phyloP scores from a whole-genome alignment of 768 basidiomycete genomes.

The Zangia roseola region DNA sequence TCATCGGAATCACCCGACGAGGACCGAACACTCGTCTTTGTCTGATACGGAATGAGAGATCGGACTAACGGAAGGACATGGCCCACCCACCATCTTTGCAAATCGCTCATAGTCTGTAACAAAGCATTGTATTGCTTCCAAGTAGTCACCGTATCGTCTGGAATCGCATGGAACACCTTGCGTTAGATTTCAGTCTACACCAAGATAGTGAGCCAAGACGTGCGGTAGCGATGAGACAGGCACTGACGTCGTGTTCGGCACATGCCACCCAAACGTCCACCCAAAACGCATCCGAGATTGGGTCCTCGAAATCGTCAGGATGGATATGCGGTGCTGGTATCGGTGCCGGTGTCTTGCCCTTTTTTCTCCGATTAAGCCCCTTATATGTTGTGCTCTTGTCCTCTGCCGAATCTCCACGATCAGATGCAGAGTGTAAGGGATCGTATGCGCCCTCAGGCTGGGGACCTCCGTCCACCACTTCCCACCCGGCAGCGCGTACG shows the following conservation, averaged over 20 bases:
- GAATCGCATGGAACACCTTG: constrained; percentile 91
- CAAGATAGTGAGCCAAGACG: background rate
- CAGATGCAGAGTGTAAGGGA: constrained; percentile 46
- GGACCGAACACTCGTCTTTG: constrained; percentile 42
- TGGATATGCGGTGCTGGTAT: constrained; percentile 71
- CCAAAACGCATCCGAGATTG: constrained; percentile 86
- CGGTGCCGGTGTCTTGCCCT: constrained; percentile 57
- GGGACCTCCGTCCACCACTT: constrained; percentile 40
- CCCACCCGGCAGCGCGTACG: constrained; percentile 40
- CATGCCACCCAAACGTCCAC: constrained; percentile 84
- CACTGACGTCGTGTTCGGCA: constrained; percentile 83
- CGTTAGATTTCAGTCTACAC: constrained; percentile 90
- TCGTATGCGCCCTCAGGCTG: constrained; percentile 41
- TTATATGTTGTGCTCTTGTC: constrained; percentile 51
- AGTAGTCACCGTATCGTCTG: constrained; percentile 89
- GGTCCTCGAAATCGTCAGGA: constrained; percentile 83
- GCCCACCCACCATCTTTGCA: constrained; percentile 56
- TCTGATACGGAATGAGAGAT: constrained; percentile 32
- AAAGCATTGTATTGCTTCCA: constrained; percentile 97
- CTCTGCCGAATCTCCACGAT: constrained; percentile 42
- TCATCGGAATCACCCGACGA: constrained; percentile 56
- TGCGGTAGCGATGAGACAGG: background rate
- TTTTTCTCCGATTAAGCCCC: constrained; percentile 52
- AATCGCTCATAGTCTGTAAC: constrained; percentile 71
- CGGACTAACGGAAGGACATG: background rate